These are phyloP conservation scores for Entelexis paramagnoliae DNA, from an alignment of 1,139 yeast species.

Conservation along the genomic window DNA sequence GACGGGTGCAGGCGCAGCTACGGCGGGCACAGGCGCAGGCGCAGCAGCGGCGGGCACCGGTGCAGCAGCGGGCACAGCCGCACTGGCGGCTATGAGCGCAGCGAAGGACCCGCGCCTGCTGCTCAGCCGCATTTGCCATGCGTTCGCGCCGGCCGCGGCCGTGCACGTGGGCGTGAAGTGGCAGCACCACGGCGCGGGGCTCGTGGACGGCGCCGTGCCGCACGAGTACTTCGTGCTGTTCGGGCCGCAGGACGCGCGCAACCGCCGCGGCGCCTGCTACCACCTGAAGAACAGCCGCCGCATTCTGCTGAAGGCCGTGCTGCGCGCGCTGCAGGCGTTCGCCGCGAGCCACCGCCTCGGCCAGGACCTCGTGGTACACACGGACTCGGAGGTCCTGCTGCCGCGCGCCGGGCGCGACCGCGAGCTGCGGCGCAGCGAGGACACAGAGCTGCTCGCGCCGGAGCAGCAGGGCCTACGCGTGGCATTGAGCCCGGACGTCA, in stretches of 20 bases:
- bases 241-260: neutral
- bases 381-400: neutral
- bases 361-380: neutral
- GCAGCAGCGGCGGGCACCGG: no score
- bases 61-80: no score
- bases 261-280: neutral
- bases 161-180: constrained; percentile 2
- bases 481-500: neutral
- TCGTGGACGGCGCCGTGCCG: neutral
- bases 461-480: neutral
- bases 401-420: no score
- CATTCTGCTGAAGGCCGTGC: neutral
- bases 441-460: neutral
- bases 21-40: no score
- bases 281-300: neutral
- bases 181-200: neutral
- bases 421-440: neutral
- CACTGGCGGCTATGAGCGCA: no score
- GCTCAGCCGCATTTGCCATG: neutral
- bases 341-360: neutral
- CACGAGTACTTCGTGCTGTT: neutral
- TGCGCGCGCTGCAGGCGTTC: neutral
- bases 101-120: constrained; percentile 2
- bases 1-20: no score
- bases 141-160: neutral